Evolutionary conservation across 179 eudicot genomes (phyloP).

Genomic region (Patellifolia procumbens): DNA sequence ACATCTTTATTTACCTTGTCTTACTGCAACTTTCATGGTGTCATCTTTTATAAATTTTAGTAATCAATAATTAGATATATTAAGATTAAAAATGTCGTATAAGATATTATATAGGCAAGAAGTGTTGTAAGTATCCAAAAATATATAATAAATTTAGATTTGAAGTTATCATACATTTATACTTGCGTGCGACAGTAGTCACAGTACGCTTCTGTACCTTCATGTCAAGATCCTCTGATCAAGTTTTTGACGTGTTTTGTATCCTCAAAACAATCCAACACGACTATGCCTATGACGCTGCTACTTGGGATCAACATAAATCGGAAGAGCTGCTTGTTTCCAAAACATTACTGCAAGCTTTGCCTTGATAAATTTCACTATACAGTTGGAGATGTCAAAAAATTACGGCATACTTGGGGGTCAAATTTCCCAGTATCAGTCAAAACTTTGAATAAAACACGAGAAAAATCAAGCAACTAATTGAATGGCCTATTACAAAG

Average conservation of each 20-base stretch:
- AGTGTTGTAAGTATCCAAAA: no score
- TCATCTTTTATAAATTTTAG: no score
- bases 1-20: no score
- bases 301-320: neutral
- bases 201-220: no score
- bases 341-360: neutral
- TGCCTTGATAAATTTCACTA: conserved; percentile 5
- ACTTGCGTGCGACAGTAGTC: no score
- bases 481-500: conserved; percentile 15
- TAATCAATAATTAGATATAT: no score
- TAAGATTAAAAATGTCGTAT: no score
- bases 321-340: neutral
- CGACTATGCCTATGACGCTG: neutral
- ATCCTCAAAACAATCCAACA: no score
- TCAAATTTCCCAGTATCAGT: conserved; percentile 1
- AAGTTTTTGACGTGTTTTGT: neutral
- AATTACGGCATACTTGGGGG: conserved; percentile 9
- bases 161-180: no score
- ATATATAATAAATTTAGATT: no score
- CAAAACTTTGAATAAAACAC: conserved; percentile 33
- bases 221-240: neutral
- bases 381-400: conserved; percentile 10
- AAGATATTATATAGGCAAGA: no score
- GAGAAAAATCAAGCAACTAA: neutral
- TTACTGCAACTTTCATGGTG: no score